These are phyloP conservation scores for Acacia melanoxylon DNA, from an alignment of 306 rosid species.

Conservation along the genomic window DNA sequence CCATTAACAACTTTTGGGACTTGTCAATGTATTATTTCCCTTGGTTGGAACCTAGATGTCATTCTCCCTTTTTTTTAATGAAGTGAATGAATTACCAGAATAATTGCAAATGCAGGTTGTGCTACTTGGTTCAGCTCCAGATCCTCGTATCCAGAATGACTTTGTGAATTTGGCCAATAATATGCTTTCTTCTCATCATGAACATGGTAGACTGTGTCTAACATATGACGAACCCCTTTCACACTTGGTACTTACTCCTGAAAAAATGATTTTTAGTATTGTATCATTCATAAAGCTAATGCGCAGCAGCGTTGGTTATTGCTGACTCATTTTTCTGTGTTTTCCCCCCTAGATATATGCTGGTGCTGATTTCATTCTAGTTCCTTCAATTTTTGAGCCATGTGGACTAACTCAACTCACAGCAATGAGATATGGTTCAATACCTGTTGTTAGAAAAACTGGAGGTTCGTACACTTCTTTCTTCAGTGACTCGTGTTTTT, in stretches of 20 bases:
- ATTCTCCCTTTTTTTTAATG: not conserved
- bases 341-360: slow-evolving; percentile 70
- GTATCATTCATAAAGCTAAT: not conserved
- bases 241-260: slow-evolving; percentile 66
- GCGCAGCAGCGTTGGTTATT: slow-evolving; percentile 3
- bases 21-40: too few species aligned
- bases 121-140: slow-evolving; percentile 99
- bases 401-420: slow-evolving; percentile 97
- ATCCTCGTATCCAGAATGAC: slow-evolving; percentile 93
- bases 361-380: slow-evolving; percentile 88
- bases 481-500: not conserved
- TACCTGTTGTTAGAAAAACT: slow-evolving; percentile 95
- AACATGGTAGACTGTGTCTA: slow-evolving; percentile 79
- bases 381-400: slow-evolving; percentile 98
- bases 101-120: slow-evolving; percentile 64
- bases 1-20: too few species aligned
- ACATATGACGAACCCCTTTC: slow-evolving; percentile 97
- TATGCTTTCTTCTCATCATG: slow-evolving; percentile 59
- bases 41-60: too few species aligned
- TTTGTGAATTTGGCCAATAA: slow-evolving; percentile 77
- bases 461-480: slow-evolving; percentile 49
- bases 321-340: slow-evolving; percentile 20
- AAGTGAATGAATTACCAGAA: slow-evolving; percentile 22
- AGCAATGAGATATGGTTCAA: slow-evolving; percentile 98
- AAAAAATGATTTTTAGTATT: slow-evolving; percentile 16